Base-by-base conservation (phyloP, 1,139 yeast species). In the Scheffersomyces stambukii region DNA sequence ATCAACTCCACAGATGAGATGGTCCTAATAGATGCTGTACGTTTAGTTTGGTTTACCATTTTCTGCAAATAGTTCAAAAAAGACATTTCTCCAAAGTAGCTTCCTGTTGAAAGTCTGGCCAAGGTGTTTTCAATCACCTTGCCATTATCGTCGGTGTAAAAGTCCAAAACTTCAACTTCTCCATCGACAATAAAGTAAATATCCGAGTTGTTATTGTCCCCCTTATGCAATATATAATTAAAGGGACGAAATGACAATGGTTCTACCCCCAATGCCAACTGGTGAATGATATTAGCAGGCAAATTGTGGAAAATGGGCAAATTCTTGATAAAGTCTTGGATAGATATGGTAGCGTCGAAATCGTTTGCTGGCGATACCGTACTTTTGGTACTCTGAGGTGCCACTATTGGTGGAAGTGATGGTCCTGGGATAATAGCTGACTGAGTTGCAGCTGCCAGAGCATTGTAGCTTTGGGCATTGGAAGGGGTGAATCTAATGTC, bases 21-120 rank as follows among this genome's bases (percentile, higher is more conserved):
- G 0, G 85, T 65, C 31, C 88, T 59, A 19, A 81, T 74, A 29
- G 75, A 72, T 0, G 88, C 88, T 23, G 78, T 69, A 38, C 89
- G 55, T 19, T 48, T 51, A 15, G 41, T 45, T 13, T n/a, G 42
- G 45, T 9, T 43, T n/a, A n/a, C n/a, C n/a, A n/a, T 41, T 21
- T 56, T 52, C 8, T 66, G 57, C 14, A 80, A 52, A 18, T 70
- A 64, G 4, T 75, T 62, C 23, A 81, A 54, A 43, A 81, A 81
- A 1, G 85, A 74, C 77, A 81, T 76, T 50, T 81, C 91, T 15
- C 93, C 93, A 55, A 82, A 80, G 50, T 78, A 81, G 23, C 77
- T 69, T 7, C 84, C 86, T 7, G 73, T 55, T 3, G 74, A 68
- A 21, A 81, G 56, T 35, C 83, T 65, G 2, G 84, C 88, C 24